These are phyloP conservation scores for Amanita jacksonii DNA, from an alignment of 768 basidiomycete species.

Conservation along the genomic window DNA sequence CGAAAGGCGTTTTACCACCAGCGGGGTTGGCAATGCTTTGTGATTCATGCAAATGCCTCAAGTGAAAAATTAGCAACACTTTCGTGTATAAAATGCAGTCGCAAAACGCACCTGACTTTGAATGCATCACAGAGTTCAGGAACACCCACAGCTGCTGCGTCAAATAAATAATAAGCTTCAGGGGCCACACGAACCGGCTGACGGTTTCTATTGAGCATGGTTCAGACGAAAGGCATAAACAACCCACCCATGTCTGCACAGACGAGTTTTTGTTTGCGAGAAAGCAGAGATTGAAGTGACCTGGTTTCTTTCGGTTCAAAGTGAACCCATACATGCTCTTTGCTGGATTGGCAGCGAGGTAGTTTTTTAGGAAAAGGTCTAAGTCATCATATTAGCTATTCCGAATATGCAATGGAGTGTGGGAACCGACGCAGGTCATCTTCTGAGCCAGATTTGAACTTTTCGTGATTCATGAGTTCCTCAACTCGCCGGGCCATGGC, in stretches of 20 bases:
- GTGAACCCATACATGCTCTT: constrained; percentile 96
- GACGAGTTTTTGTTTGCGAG: constrained; percentile 83
- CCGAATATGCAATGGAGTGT: constrained; percentile 4
- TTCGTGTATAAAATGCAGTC: background rate
- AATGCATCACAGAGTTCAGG: constrained; percentile 95
- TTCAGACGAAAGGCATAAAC: background rate
- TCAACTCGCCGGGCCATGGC: constrained; percentile 90
- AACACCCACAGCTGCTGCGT: constrained; percentile 84
- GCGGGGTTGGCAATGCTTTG: constrained; percentile 42
- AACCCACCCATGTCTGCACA: constrained; percentile 85
- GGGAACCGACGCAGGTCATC: constrained; percentile 79
- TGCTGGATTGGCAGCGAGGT: constrained; percentile 85
- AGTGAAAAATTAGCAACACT: constrained; percentile 1
- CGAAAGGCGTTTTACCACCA: constrained; percentile 76
- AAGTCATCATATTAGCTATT: background rate
- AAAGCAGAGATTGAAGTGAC: constrained; percentile 91
- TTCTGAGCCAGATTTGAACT: constrained; percentile 82
- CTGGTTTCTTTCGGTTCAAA: constrained; percentile 80
- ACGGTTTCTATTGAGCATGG: constrained; percentile 10
- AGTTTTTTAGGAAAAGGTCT: constrained; percentile 87
- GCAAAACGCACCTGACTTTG: constrained; percentile 61
- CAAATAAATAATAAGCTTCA: constrained; percentile 84
- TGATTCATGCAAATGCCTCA: constrained; percentile 73
- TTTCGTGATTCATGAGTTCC: constrained; percentile 91
- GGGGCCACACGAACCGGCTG: constrained; percentile 84